Percentiles rank a stretch among this genome's conserved stretches.
These are phyloP conservation scores for Colletotrichum tropicicola DNA, from an alignment of 2,329 filamentous ascomycete genomes.

Conservation along the genomic window DNA sequence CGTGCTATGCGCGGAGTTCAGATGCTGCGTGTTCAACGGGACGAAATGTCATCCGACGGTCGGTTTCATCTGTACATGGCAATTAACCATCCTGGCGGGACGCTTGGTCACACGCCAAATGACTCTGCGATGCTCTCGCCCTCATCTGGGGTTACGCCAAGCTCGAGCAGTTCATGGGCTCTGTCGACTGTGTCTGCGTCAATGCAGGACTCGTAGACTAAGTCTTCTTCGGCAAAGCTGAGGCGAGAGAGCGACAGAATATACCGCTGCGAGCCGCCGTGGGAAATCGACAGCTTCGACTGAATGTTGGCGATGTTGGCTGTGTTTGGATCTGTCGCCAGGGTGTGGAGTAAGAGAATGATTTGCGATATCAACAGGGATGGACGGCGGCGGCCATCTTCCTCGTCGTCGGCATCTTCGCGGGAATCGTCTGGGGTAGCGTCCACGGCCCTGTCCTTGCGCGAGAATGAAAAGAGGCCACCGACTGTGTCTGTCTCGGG, in stretches of 20 bases:
- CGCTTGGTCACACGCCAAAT: slow-evolving; percentile 43
- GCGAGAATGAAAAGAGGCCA: not conserved
- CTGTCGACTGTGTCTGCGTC: slow-evolving; percentile 81
- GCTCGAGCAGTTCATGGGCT: slow-evolving; percentile 83
- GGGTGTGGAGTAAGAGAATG: slow-evolving; percentile 59
- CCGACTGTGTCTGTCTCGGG: slow-evolving; percentile 3
- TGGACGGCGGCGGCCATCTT: slow-evolving; percentile 37
- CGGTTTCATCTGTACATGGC: not conserved
- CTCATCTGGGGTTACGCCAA: slow-evolving; percentile 80
- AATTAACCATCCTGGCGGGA: not conserved
- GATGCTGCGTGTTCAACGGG: not conserved
- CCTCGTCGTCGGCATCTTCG: slow-evolving; percentile 11
- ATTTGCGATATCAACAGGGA: slow-evolving; percentile 58
- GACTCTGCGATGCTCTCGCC: slow-evolving; percentile 55
- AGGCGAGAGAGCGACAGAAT: slow-evolving; percentile 82
- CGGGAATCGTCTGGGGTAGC: slow-evolving; percentile 16
- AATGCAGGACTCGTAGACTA: slow-evolving; percentile 80
- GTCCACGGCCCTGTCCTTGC: slow-evolving; percentile 20
- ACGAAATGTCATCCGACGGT: not conserved
- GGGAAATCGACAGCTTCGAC: slow-evolving; percentile 74
- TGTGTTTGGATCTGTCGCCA: slow-evolving; percentile 59
- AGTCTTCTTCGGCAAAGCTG: slow-evolving; percentile 83
- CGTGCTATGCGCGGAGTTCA: not conserved
- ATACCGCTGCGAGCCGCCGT: slow-evolving; percentile 83
- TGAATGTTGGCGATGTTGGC: slow-evolving; percentile 67